These are phyloP conservation scores for Phaffia australis DNA, from an alignment of 768 basidiomycete genomes.

Conservation along the genomic window DNA sequence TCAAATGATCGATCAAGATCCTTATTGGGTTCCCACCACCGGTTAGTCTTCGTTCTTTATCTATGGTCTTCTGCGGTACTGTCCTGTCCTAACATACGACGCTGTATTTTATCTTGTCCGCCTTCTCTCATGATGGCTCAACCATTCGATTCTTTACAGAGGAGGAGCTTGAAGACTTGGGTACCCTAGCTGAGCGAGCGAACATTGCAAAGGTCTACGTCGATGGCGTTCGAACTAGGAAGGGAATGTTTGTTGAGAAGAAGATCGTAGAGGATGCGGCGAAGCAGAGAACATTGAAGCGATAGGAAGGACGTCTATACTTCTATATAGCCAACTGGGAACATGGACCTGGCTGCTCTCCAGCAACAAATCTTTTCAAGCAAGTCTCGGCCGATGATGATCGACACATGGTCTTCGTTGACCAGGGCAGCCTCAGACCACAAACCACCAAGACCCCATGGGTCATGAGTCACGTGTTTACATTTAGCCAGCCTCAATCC, in stretches of 20 bases:
- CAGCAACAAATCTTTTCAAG: no score
- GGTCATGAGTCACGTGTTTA: no score
- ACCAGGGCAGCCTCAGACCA: no score
- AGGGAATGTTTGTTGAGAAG: conserved; percentile 88
- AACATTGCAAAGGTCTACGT: conserved; percentile 92
- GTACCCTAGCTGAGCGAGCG: conserved; percentile 83
- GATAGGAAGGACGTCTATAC: neutral
- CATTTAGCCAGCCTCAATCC: no score
- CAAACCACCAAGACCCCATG: no score
- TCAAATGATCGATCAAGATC: conserved; percentile 67
- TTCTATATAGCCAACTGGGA: no score
- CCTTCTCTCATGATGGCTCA: neutral
- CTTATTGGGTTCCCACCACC: conserved; percentile 32
- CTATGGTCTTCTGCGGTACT: neutral
- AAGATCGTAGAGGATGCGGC: conserved; percentile 94
- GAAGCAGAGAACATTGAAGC: conserved; percentile 79
- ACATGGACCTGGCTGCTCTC: no score
- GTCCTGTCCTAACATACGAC: neutral
- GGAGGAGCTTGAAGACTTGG: conserved; percentile 91
- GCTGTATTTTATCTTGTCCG: neutral
- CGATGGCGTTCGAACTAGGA: conserved; percentile 78
- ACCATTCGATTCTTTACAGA: conserved; percentile 47
- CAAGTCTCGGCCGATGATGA: no score
- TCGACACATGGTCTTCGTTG: no score
- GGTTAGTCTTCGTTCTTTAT: neutral